These are phyloP conservation scores for Pleurotus salmoneostramineus DNA, from an alignment of 768 basidiomycete species.

Conservation along the genomic window DNA sequence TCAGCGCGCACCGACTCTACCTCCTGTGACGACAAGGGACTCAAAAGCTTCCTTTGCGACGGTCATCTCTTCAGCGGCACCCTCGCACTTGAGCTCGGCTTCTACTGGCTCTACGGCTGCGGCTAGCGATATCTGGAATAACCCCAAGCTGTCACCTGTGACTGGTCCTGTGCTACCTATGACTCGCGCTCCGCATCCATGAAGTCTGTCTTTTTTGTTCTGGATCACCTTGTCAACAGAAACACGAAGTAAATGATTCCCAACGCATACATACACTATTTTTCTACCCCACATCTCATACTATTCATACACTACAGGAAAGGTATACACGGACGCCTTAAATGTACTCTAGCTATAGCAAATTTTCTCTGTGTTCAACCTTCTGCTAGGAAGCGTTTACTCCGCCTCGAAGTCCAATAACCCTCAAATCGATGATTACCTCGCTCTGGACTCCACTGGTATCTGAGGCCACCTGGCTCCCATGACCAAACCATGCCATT, in stretches of 20 bases:
- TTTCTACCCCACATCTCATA: neutral
- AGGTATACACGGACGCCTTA: neutral
- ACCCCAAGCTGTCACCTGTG: constrained; percentile 14
- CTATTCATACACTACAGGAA: neutral
- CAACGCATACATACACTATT: neutral
- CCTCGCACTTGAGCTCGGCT: neutral
- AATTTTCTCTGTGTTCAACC: neutral
- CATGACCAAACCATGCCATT: constrained; percentile 2
- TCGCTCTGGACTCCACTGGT: too few relatives aligned
- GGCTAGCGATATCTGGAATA: constrained; percentile 5
- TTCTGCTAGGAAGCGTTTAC: neutral
- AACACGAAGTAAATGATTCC: neutral
- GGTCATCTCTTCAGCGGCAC: neutral
- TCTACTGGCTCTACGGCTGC: neutral
- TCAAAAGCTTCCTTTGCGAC: constrained; percentile 3
- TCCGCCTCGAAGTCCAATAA: neutral
- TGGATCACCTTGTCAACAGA: neutral
- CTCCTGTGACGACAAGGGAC: neutral
- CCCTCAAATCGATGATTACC: too few relatives aligned
- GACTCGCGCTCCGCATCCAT: neutral
- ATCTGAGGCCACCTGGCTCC: neutral
- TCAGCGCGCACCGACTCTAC: neutral
- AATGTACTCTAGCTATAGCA: too few relatives aligned
- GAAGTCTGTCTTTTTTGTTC: neutral
- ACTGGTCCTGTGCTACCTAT: constrained; percentile 8